These are phyloP conservation scores for Globisporangium rhizosaccharum DNA, from an alignment of 352 stramenopile species.

Conservation along the genomic window DNA sequence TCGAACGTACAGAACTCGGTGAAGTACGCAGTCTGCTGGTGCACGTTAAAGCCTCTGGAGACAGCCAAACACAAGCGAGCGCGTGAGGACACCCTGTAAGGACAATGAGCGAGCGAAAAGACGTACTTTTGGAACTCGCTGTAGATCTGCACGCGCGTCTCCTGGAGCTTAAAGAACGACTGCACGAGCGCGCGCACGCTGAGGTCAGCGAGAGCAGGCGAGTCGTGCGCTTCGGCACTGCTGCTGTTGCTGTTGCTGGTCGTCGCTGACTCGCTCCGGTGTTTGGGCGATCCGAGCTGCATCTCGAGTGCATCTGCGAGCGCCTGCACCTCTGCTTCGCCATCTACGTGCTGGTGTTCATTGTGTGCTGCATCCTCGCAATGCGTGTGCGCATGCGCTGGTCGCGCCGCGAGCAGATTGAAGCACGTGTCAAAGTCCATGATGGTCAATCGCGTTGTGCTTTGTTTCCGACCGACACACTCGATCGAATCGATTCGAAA, in stretches of 20 bases:
- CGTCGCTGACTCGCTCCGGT: background rate
- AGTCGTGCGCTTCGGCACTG: slow-evolving; percentile 5
- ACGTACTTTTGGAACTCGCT: slow-evolving; percentile 50
- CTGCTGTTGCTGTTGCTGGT: background rate
- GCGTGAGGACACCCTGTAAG: background rate
- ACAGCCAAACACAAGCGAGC: slow-evolving; percentile 1
- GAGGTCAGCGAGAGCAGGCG: slow-evolving; percentile 9
- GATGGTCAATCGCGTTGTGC: background rate
- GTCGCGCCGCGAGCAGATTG: slow-evolving; percentile 53
- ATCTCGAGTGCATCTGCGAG: slow-evolving; percentile 14
- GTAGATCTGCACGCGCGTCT: slow-evolving; percentile 68
- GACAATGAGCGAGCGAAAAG: background rate
- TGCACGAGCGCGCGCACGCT: slow-evolving; percentile 23
- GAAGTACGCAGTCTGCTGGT: slow-evolving; percentile 65
- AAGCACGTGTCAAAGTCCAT: slow-evolving; percentile 76
- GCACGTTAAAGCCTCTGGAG: slow-evolving; percentile 51
- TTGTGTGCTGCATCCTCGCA: slow-evolving; percentile 31
- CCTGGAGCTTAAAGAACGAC: slow-evolving; percentile 51
- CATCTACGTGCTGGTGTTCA: slow-evolving; percentile 3
- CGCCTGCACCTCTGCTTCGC: slow-evolving; percentile 3
- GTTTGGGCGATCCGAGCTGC: background rate
- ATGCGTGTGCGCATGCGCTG: slow-evolving; percentile 47
- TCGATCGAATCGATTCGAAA: background rate
- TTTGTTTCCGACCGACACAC: background rate
- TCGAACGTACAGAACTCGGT: slow-evolving; percentile 47